These are phyloP conservation scores for Colletotrichum camelliae DNA, from an alignment of 2,329 filamentous ascomycete genomes.

Conservation along the genomic window DNA sequence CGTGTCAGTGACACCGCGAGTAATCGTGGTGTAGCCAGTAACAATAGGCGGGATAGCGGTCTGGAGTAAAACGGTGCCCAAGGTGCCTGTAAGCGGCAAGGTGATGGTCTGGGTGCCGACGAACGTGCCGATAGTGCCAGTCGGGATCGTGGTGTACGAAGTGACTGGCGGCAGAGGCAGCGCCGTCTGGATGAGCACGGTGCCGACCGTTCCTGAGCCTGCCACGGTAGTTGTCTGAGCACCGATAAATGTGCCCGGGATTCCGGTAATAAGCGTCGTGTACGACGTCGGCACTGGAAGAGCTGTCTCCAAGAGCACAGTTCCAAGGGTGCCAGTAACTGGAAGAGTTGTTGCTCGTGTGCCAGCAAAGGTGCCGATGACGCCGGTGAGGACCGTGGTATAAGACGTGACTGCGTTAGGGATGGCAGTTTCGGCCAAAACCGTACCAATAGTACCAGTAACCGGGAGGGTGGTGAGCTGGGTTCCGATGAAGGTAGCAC, in stretches of 20 bases:
- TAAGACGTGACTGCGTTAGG: neutral
- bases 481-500: neutral
- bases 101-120: neutral
- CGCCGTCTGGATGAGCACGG: neutral
- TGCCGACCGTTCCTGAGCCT: neutral
- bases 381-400: neutral
- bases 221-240: neutral
- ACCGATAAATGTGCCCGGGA: neutral
- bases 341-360: neutral
- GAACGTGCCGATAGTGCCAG: neutral
- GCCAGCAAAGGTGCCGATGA: neutral
- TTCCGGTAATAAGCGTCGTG: neutral
- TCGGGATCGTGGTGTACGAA: neutral
- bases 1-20: neutral
- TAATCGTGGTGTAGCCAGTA: neutral
- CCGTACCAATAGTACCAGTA: neutral
- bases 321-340: neutral
- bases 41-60: neutral
- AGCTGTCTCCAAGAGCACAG: constrained; percentile 3
- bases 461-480: neutral
- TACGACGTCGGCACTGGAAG: neutral
- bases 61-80: neutral
- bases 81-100: neutral
- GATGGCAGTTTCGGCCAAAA: neutral
- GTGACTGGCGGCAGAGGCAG: neutral